A percentile compares a stretch with the other conserved stretches of the same genome.
Conservation (phyloP, 1,284 basidiomycete genomes). For the Sanghuangporus sanghuang region DNA sequence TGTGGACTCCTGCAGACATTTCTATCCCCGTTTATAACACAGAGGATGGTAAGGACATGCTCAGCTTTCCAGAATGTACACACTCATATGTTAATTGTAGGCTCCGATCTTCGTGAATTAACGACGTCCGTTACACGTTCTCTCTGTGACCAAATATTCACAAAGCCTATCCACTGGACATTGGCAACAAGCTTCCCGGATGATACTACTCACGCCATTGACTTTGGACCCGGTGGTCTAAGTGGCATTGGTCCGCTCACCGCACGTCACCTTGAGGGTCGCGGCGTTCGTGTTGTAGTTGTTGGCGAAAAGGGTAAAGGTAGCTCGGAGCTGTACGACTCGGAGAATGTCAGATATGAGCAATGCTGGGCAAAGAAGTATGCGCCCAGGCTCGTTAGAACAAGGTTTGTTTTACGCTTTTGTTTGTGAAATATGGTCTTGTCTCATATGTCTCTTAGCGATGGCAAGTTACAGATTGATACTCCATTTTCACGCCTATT, state of each 20-base stretch:
- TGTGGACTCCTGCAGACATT: constrained; percentile 77
- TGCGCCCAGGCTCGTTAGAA: constrained; percentile 82
- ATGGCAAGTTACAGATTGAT: constrained; percentile 89
- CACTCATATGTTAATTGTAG: constrained; percentile 34
- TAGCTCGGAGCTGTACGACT: constrained; percentile 79
- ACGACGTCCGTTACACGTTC: constrained; percentile 71
- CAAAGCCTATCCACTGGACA: constrained; percentile 87
- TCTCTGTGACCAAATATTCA: constrained; percentile 92
- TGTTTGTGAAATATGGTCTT: background rate
- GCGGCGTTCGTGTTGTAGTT: constrained; percentile 86
- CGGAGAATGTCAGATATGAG: constrained; percentile 67
- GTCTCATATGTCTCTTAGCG: constrained; percentile 39
- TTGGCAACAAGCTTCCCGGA: constrained; percentile 87
- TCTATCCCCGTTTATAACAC: constrained; percentile 89
- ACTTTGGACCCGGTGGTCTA: constrained; percentile 93
- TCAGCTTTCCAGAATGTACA: background rate
- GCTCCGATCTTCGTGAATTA: constrained; percentile 72
- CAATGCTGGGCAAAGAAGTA: constrained; percentile 90
- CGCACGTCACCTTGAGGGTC: constrained; percentile 86
- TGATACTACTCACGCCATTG: constrained; percentile 89
- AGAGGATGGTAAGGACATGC: constrained; percentile 66
- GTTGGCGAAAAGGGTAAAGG: constrained; percentile 84
- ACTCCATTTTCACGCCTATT: constrained; percentile 94
- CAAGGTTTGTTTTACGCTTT: constrained; percentile 49
- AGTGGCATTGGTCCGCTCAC: constrained; percentile 93